A percentile compares a stretch with the other conserved stretches of the same genome.
These are phyloP conservation scores for Phytophthora constricta DNA, from an alignment of 352 stramenopile genomes.

Conservation along the genomic window DNA sequence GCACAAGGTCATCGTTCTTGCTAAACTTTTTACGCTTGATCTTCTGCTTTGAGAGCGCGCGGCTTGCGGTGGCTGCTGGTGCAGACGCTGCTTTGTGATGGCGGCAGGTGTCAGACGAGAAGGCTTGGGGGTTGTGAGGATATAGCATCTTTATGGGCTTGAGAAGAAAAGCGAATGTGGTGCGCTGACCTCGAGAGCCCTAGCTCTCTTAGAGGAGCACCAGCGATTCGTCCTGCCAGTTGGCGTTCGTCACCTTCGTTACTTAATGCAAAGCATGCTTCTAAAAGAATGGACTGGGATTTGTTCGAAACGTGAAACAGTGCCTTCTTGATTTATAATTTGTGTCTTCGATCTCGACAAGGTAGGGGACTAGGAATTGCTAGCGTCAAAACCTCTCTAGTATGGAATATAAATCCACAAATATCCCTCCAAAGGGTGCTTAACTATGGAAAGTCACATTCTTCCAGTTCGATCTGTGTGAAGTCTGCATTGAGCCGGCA, in stretches of 20 bases:
- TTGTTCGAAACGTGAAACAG: no score
- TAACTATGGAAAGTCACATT: no score
- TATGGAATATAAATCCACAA: conserved; percentile 1
- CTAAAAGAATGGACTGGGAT: conserved; percentile 4
- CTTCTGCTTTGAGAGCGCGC: background rate
- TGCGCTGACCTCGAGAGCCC: no score
- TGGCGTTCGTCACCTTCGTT: background rate
- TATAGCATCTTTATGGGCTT: background rate
- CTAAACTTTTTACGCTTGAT: background rate
- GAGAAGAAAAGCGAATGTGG: background rate
- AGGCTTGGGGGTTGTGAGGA: background rate
- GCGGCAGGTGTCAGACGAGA: no score
- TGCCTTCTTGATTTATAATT: no score
- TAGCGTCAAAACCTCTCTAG: no score
- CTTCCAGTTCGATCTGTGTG: no score
- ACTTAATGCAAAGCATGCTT: background rate
- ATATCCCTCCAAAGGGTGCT: no score
- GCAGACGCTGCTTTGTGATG: background rate
- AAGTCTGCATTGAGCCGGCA: no score
- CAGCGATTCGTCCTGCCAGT: background rate
- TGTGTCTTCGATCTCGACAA: no score
- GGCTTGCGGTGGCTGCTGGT: background rate
- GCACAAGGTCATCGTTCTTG: conserved; percentile 8
- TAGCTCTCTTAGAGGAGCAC: background rate
- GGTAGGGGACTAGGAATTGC: no score